Evolutionary conservation across 2,329 filamentous ascomycete species (phyloP).

Genomic region (Kalmusia sp.): DNA sequence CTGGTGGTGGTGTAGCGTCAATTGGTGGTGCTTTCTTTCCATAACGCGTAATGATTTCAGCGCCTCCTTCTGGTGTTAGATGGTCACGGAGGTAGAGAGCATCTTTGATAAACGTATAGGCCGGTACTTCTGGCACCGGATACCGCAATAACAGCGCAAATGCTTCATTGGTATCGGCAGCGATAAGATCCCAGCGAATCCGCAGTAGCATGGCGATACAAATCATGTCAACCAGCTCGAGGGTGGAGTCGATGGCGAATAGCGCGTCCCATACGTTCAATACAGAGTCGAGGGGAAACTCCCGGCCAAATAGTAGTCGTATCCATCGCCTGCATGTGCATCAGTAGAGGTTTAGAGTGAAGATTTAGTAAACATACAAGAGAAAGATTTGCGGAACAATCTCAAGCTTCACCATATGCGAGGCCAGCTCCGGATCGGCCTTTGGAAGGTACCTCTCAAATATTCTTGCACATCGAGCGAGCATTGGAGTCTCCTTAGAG

Average conservation of each 20-base stretch:
- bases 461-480: slow-evolving; percentile 84
- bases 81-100: slow-evolving; percentile 77
- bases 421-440: slow-evolving; percentile 82
- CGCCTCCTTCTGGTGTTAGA: slow-evolving; percentile 67
- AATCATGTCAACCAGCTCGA: slow-evolving; percentile 86
- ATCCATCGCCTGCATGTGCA: slow-evolving; percentile 77
- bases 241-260: slow-evolving; percentile 81
- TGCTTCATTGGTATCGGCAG: slow-evolving; percentile 86
- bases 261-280: slow-evolving; percentile 89
- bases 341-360: slow-evolving; percentile 22
- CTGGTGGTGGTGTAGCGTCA: slow-evolving; percentile 30
- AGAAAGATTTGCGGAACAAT: slow-evolving; percentile 96
- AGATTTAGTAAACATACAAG: slow-evolving; percentile 66
- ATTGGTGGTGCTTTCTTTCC: slow-evolving; percentile 56
- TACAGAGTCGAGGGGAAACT: slow-evolving; percentile 87
- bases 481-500: slow-evolving; percentile 70
- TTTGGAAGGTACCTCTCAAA: slow-evolving; percentile 81
- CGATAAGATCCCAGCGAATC: slow-evolving; percentile 86
- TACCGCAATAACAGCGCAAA: slow-evolving; percentile 86
- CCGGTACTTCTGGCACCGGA: slow-evolving; percentile 69
- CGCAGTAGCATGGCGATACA: slow-evolving; percentile 93
- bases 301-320: slow-evolving; percentile 87
- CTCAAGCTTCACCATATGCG: slow-evolving; percentile 81
- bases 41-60: slow-evolving; percentile 73
- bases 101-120: slow-evolving; percentile 84